Conservation (phyloP, 2,329 filamentous ascomycete species). For the Setomelanomma holmii region DNA sequence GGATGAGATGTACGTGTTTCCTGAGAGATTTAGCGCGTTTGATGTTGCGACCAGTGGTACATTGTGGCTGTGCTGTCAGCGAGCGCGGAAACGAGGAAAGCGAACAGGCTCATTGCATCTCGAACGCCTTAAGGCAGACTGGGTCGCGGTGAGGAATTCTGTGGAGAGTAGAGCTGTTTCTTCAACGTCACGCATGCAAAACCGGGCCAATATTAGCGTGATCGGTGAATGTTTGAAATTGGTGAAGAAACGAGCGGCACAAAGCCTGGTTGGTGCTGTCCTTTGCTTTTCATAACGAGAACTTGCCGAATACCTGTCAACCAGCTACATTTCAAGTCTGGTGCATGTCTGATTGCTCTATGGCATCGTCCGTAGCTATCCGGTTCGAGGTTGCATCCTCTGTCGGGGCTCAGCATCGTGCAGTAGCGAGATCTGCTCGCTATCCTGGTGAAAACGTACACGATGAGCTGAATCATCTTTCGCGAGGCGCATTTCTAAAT, state of each 20-base stretch:
- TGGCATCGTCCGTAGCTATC: no score
- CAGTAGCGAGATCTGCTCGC: no score
- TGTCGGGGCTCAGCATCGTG: no score
- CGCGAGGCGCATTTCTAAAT: no score
- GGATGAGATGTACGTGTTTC: neutral
- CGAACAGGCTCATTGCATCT: neutral
- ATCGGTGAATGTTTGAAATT: neutral
- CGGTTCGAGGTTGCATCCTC: no score
- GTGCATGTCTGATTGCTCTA: no score
- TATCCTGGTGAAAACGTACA: no score
- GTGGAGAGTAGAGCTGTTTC: neutral
- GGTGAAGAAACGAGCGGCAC: neutral
- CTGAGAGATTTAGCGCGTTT: neutral
- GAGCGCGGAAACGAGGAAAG: neutral
- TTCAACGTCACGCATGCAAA: neutral
- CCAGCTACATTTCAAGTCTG: no score
- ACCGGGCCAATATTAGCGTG: no score
- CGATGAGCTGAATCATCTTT: no score
- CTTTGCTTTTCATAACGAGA: no score
- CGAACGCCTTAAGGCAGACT: neutral
- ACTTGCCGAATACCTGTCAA: no score
- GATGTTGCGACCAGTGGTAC: conserved; percentile 3
- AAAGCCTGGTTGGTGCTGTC: neutral
- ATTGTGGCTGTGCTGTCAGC: conserved; percentile 13
- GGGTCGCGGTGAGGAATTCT: neutral